Conservation (phyloP, 345 rosid genomes). For the Eucalyptus virginea region DNA sequence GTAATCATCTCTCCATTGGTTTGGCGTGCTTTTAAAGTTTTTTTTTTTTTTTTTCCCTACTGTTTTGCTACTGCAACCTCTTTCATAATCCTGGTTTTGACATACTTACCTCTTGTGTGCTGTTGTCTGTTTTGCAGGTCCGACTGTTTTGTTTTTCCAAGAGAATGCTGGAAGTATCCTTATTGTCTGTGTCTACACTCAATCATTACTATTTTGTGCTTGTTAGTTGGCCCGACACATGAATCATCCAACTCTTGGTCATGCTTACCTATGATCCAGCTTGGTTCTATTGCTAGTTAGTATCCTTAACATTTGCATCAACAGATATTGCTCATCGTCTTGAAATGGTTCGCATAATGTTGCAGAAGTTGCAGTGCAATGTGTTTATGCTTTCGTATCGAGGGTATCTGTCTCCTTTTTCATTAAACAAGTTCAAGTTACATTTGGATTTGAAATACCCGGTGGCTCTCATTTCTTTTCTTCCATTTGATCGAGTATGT, state of each 20-base stretch:
- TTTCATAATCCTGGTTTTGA: not conserved
- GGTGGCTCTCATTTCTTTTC: not conserved
- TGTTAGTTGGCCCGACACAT: not conserved
- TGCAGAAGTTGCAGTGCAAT: constrained; percentile 82
- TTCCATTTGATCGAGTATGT: not conserved
- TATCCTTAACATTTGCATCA: constrained; percentile 36
- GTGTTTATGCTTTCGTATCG: constrained; percentile 99
- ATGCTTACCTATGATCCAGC: not conserved
- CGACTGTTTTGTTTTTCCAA: constrained; percentile 92
- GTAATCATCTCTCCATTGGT: not conserved
- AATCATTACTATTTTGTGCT: not conserved
- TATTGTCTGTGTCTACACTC: not conserved
- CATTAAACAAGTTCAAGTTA: not conserved
- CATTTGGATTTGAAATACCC: not conserved
- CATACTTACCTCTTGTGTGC: not conserved
- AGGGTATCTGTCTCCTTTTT: constrained; percentile 41
- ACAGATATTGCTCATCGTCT: constrained; percentile 97
- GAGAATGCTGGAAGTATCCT: constrained; percentile 99
- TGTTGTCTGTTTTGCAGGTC: constrained; percentile 55
- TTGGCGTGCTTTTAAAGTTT: not conserved
- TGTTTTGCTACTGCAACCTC: not conserved
- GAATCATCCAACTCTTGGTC: not conserved
- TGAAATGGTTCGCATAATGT: constrained; percentile 87
- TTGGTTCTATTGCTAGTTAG: not conserved
- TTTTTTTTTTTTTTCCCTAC: not conserved